A percentile compares a stretch with the other conserved stretches of the same genome.
These are phyloP conservation scores for Citrus cavaleriei DNA, from an alignment of 345 rosid genomes.

Conservation along the genomic window DNA sequence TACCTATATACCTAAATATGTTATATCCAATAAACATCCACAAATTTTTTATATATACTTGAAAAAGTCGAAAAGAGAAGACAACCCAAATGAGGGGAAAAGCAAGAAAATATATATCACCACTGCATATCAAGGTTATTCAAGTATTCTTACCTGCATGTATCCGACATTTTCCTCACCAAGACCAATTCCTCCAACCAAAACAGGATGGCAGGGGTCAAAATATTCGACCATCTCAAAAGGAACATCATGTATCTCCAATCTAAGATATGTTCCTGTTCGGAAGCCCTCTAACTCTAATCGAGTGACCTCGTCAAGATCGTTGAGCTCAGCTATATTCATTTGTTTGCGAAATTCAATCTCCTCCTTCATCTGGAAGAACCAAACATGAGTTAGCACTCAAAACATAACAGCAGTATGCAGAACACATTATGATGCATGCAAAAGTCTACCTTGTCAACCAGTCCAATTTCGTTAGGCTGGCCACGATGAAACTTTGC, in stretches of 20 bases:
- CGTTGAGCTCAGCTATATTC: slow-evolving; percentile 72
- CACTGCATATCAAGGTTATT: not conserved
- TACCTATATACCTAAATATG: not conserved
- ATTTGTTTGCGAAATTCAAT: slow-evolving; percentile 70
- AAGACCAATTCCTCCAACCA: slow-evolving; percentile 85
- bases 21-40: not conserved
- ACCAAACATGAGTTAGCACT: slow-evolving; percentile 22
- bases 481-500: slow-evolving; percentile 36
- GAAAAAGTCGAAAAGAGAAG: not conserved
- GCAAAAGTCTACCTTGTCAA: slow-evolving; percentile 61
- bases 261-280: slow-evolving; percentile 76
- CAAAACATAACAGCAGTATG: not conserved
- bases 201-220: slow-evolving; percentile 82
- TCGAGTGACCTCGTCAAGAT: slow-evolving; percentile 77
- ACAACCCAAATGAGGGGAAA: not conserved
- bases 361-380: slow-evolving; percentile 82
- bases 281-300: slow-evolving; percentile 82
- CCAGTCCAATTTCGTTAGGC: slow-evolving; percentile 54
- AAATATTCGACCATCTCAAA: slow-evolving; percentile 90
- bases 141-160: slow-evolving; percentile 71
- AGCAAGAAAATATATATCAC: not conserved
- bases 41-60: not conserved
- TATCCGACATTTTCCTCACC: slow-evolving; percentile 90
- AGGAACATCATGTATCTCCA: slow-evolving; percentile 88
- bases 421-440: not conserved